Conservation (phyloP, 2,329 filamentous ascomycete genomes). For the Ophiostoma ips region DNA sequence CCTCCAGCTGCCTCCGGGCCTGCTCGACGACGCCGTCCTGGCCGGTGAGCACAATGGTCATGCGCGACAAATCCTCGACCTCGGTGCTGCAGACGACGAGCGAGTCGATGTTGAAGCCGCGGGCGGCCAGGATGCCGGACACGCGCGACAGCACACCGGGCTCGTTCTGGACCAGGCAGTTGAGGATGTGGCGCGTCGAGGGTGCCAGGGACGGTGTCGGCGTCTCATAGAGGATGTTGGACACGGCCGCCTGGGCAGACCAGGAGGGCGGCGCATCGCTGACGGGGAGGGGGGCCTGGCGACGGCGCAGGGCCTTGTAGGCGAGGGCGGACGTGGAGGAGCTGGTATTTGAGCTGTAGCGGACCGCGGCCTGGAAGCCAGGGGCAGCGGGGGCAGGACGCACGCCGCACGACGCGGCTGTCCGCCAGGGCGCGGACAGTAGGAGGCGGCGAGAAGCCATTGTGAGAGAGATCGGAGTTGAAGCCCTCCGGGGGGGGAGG, state of each 20-base stretch:
- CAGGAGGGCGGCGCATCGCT: constrained; percentile 62
- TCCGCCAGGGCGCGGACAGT: constrained; percentile 14
- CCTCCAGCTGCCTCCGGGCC: constrained; percentile 85
- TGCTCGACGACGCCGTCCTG: constrained; percentile 97
- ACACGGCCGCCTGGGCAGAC: constrained; percentile 89
- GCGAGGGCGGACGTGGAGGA: constrained; percentile 86
- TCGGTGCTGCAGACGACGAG: constrained; percentile 96
- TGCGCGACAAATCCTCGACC: constrained; percentile 88
- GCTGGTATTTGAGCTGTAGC: constrained; percentile 31
- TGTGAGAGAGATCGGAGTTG: background rate
- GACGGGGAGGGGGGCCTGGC: constrained; percentile 72
- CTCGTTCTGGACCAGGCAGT: constrained; percentile 98
- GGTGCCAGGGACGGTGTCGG: constrained; percentile 70
- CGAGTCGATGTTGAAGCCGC: constrained; percentile 98
- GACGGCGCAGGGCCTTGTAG: constrained; percentile 92
- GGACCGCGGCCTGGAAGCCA: constrained; percentile 17
- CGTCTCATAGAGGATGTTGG: constrained; percentile 97
- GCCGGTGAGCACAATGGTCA: constrained; percentile 95
- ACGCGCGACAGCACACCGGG: constrained; percentile 93
- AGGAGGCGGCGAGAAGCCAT: constrained; percentile 12
- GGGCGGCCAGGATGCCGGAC: constrained; percentile 86
- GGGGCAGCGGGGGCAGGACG: constrained; percentile 4
- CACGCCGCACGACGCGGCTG: constrained; percentile 13
- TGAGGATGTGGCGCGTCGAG: constrained; percentile 88
- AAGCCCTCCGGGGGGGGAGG: background rate